Evolutionary conservation across 2,329 filamentous ascomycete species (phyloP), one percentile per base, ranked within the genome.

Genomic region (Xylariaceae sp.): DNA sequence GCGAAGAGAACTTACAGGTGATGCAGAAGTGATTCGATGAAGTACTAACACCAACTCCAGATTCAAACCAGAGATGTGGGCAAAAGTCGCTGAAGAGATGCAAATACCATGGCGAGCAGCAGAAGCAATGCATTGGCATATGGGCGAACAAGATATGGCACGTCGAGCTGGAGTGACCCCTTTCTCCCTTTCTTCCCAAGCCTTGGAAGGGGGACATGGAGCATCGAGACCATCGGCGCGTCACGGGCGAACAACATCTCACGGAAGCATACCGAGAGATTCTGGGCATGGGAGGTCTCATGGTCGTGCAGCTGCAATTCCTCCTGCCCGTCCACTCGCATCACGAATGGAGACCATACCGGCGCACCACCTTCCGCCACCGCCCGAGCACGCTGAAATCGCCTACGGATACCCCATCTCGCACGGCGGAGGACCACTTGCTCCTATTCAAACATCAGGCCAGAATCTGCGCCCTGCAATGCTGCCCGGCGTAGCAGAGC

Each of bases 1-100:
- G 22, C 22, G 22, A 7, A 44, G 42, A 34, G 38, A 12, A 28
- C 22, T 31, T 43, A 36, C 11, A 16, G 38, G 34, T 50, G 40
- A 39, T 31, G 34, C 19, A 34, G 22, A 48, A 19, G 45, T 22
- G 41, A 49, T 55, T 40, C 28, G 31, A 44, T 16, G 11, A 48
- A 46, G 36, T 43, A 53, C 66, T 70, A 51, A 70, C 62, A 36
- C 10, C 4, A 45, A 51, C 18, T 45, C 40, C 68, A 97, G 93
- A 71, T 96, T 97, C 77, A 97, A 97, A 72, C 84, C 89, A 58
- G 91, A 97, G 67, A 97, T 97, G 90, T 99, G 93, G 93, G 86
- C 89, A 54, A 94, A 93, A 66, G 89, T 97, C 18, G 91, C 92
- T 40, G 90, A 94, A 69, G 93, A 97, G 71, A 93, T 99, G 86